Evolutionary conservation across 768 basidiomycete species (phyloP).

Genomic region (Pulveroboletus frians): DNA sequence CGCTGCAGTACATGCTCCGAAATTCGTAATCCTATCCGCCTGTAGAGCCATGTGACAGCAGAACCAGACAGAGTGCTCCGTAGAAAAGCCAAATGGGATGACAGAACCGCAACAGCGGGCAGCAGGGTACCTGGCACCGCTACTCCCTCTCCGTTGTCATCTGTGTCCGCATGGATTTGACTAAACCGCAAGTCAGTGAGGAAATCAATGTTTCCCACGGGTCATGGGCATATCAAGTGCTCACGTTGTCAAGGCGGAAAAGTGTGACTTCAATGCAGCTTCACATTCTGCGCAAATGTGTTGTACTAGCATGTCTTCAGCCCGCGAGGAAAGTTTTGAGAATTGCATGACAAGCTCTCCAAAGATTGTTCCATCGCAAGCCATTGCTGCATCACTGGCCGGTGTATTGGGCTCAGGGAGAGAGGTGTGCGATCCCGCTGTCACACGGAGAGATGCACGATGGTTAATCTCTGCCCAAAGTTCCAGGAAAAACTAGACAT

Average conservation of each 20-base stretch:
- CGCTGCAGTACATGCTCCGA: constrained; percentile 80
- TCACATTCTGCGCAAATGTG: constrained; percentile 83
- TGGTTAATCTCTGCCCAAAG: constrained; percentile 77
- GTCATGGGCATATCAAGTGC: constrained; percentile 13
- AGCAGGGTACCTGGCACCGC: constrained; percentile 68
- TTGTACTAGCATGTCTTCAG: constrained; percentile 84
- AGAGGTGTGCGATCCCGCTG: constrained; percentile 43
- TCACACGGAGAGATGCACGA: constrained; percentile 51
- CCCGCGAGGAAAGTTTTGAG: constrained; percentile 51
- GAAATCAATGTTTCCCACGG: neutral
- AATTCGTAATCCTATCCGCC: constrained; percentile 64
- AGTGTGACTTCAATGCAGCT: constrained; percentile 63
- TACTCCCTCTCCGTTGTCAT: constrained; percentile 28
- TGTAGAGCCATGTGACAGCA: constrained; percentile 60
- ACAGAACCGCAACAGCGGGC: constrained; percentile 70
- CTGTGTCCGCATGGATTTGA: constrained; percentile 10
- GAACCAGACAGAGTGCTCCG: constrained; percentile 56
- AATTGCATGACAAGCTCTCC: constrained; percentile 70
- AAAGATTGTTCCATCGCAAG: constrained; percentile 67
- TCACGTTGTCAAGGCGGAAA: constrained; percentile 46
- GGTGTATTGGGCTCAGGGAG: constrained; percentile 41
- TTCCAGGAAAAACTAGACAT: constrained; percentile 81
- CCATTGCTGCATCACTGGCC: constrained; percentile 22
- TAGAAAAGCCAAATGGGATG: constrained; percentile 71
- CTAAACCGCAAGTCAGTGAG: constrained; percentile 1